Conservation (phyloP, 2,329 filamentous ascomycete genomes). For the Escovopsis sp. region DNA sequence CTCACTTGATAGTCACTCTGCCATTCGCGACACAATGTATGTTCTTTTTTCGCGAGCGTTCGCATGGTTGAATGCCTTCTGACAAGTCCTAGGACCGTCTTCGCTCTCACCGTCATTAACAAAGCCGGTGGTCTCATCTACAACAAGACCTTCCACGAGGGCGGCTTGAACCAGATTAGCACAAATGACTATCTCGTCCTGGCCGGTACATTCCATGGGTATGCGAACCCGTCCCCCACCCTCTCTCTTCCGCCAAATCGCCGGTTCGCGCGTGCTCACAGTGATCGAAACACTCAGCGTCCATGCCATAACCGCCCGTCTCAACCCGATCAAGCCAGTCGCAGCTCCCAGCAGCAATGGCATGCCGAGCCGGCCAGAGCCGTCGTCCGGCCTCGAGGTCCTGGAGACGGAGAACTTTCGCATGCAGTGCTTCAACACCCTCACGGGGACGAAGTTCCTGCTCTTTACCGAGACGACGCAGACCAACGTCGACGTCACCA, state of each 20-base stretch:
- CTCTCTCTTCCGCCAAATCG: neutral
- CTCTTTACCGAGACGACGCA: slow-evolving; percentile 86
- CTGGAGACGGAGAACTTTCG: slow-evolving; percentile 91
- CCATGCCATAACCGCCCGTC: slow-evolving; percentile 52
- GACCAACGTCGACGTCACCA: slow-evolving; percentile 70
- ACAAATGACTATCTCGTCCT: slow-evolving; percentile 96
- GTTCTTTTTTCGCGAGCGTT: neutral
- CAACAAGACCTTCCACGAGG: slow-evolving; percentile 83
- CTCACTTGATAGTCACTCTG: neutral
- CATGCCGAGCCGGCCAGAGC: slow-evolving; percentile 39
- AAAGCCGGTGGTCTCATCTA: slow-evolving; percentile 95
- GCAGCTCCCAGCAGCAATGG: slow-evolving; percentile 18
- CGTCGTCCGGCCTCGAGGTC: slow-evolving; percentile 71
- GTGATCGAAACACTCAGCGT: slow-evolving; percentile 28
- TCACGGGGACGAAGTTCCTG: slow-evolving; percentile 90
- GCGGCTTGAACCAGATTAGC: slow-evolving; percentile 69
- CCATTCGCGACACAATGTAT: slow-evolving; percentile 2
- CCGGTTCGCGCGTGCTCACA: neutral
- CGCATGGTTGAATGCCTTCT: neutral
- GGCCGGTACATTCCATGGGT: slow-evolving; percentile 95
- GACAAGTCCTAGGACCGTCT: slow-evolving; percentile 58
- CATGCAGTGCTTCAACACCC: slow-evolving; percentile 86
- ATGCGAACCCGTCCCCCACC: slow-evolving; percentile 13
- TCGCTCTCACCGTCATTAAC: slow-evolving; percentile 93
- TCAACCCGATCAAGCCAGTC: slow-evolving; percentile 38